These are phyloP conservation scores for Ceraceosorus guamensis DNA, from an alignment of 1,284 basidiomycete genomes.

Conservation along the genomic window DNA sequence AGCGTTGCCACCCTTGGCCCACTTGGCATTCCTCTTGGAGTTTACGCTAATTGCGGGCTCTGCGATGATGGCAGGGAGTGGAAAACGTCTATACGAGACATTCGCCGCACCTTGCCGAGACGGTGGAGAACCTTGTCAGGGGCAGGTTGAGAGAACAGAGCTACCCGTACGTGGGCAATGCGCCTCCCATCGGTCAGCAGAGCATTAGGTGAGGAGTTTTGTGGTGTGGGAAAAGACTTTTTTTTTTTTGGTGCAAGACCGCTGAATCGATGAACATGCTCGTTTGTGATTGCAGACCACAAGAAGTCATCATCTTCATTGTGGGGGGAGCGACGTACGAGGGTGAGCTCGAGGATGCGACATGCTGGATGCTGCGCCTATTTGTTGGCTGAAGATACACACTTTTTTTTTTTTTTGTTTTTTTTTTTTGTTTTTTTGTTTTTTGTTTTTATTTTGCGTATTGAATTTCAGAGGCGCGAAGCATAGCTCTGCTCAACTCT, in stretches of 20 bases:
- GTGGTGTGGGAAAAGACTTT: background rate
- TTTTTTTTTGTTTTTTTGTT: too few relatives aligned
- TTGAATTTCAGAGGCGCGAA: slow-evolving; percentile 41
- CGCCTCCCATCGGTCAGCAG: slow-evolving; percentile 5
- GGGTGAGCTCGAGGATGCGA: slow-evolving; percentile 7
- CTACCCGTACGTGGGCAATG: slow-evolving; percentile 64
- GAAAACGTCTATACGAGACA: slow-evolving; percentile 99
- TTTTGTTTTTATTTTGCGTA: too few relatives aligned
- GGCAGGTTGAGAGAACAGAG: slow-evolving; percentile 77
- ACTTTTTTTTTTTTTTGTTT: too few relatives aligned
- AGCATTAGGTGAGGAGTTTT: slow-evolving; percentile 6
- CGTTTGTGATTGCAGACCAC: slow-evolving; percentile 16
- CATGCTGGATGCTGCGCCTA: slow-evolving; percentile 1
- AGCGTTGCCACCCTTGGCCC: too few relatives aligned
- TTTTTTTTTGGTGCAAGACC: too few relatives aligned
- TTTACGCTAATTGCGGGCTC: too few relatives aligned
- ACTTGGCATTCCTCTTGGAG: too few relatives aligned
- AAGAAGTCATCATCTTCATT: slow-evolving; percentile 46
- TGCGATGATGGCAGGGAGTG: slow-evolving; percentile 57
- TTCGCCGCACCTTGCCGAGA: slow-evolving; percentile 83
- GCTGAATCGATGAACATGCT: slow-evolving; percentile 1
- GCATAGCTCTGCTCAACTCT: slow-evolving; percentile 35
- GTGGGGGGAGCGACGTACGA: slow-evolving; percentile 47
- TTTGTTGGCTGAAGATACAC: too few relatives aligned
- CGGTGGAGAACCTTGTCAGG: slow-evolving; percentile 79